phyloP scores from a whole-genome alignment of 345 rosid species.

The Eucalyptus decipiens region DNA sequence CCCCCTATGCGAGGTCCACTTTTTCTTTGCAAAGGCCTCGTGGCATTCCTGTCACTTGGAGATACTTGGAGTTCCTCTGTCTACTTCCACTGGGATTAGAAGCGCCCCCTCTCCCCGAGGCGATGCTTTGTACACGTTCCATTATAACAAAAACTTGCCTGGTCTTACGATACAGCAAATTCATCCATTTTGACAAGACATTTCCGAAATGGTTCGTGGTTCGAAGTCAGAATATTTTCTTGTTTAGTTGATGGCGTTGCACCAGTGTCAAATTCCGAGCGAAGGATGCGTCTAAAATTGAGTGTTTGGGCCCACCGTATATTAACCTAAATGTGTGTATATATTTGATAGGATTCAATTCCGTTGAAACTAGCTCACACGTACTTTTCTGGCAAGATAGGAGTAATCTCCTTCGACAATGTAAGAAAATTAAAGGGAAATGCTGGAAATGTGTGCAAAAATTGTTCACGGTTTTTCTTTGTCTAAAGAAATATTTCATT shows the following conservation, averaged over 20 bases:
- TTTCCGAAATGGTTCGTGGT: not conserved
- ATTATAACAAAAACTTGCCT: not conserved
- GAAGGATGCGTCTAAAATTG: not conserved
- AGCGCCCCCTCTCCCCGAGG: too few relatives aligned
- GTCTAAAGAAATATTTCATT: not conserved
- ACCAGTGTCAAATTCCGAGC: not conserved
- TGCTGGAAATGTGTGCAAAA: not conserved
- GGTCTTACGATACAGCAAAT: not conserved
- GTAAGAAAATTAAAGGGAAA: not conserved
- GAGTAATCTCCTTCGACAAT: not conserved
- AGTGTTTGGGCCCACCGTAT: not conserved
- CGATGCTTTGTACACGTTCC: not conserved
- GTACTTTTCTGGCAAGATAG: not conserved
- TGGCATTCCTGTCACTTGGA: not conserved
- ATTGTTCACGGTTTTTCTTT: not conserved
- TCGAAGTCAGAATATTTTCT: not conserved
- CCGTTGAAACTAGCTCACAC: not conserved
- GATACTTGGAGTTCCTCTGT: not conserved
- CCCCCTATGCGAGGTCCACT: not conserved
- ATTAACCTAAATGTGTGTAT: not conserved
- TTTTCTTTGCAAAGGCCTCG: not conserved
- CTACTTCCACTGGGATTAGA: not conserved
- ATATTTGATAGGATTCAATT: not conserved
- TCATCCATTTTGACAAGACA: not conserved
- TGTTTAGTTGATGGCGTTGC: not conserved